Percentiles rank a stretch among this genome's conserved stretches.
phyloP scores from a whole-genome alignment of 345 rosid species.

The Bruguiera gymnorhiza region DNA sequence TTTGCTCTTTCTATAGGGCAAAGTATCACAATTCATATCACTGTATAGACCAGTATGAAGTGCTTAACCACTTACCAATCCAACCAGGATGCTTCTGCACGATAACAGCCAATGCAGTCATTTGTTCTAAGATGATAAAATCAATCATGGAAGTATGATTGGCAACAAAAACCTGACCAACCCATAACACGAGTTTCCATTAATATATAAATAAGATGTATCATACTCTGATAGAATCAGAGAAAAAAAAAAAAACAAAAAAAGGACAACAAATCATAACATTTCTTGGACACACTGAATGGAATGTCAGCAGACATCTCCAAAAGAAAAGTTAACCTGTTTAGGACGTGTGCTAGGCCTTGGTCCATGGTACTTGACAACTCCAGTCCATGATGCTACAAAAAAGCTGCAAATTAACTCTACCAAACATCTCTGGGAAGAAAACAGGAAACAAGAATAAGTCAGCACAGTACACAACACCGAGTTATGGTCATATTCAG shows the following conservation, averaged over 20 bases:
- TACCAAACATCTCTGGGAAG: constrained; percentile 80
- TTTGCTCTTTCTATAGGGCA: neutral
- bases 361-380: constrained; percentile 94
- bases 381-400: constrained; percentile 99
- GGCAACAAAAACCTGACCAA: constrained; percentile 85
- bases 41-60: neutral
- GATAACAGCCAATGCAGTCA: constrained; percentile 97
- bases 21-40: too few relatives aligned
- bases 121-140: constrained; percentile 89
- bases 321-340: constrained; percentile 49
- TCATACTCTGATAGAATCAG: constrained; percentile 2
- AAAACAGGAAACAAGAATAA: constrained; percentile 13
- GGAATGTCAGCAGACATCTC: neutral
- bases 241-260: neutral
- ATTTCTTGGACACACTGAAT: neutral
- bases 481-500: neutral
- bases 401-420: constrained; percentile 98
- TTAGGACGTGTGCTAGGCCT: constrained; percentile 93
- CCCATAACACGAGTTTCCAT: constrained; percentile 7
- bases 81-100: constrained; percentile 99
- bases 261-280: neutral
- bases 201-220: neutral
- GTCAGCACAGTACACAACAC: constrained; percentile 9
- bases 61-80: constrained; percentile 72
- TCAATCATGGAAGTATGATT: constrained; percentile 99